Evolutionary conservation across 805 yeast species (phyloP).

Genomic region (Kodamaea sagamina): DNA sequence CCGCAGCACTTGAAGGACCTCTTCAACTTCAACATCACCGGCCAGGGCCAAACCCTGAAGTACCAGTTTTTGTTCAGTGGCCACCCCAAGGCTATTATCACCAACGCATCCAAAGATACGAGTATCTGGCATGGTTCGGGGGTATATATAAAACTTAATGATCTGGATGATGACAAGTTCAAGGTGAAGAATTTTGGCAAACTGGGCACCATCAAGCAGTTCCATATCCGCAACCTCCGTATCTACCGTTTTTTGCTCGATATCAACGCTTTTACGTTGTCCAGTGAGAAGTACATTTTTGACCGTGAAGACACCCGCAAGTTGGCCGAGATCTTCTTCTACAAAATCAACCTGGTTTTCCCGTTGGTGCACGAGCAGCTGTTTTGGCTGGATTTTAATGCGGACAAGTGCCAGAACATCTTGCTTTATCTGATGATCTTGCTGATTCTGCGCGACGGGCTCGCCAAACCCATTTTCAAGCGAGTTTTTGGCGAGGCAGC

Average conservation of each 20-base stretch:
- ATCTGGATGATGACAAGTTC: constrained; percentile 11
- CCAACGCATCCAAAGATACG: constrained; percentile 20
- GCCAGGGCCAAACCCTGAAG: constrained; percentile 21
- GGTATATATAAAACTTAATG: constrained; percentile 20
- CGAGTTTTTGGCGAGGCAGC: constrained; percentile 18
- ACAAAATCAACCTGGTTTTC: constrained; percentile 34
- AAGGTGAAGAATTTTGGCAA: constrained; percentile 14
- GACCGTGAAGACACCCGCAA: constrained; percentile 20
- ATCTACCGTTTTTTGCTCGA: constrained; percentile 22
- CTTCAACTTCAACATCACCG: constrained; percentile 28
- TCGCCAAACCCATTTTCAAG: constrained; percentile 28
- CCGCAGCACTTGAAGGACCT: constrained; percentile 22
- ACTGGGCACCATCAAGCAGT: constrained; percentile 15
- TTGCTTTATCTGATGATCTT: constrained; percentile 31
- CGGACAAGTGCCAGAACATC: constrained; percentile 22
- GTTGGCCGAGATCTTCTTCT: constrained; percentile 31
- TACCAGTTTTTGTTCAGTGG: constrained; percentile 28
- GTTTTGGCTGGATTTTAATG: constrained; percentile 31
- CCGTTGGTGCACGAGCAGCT: constrained; percentile 31
- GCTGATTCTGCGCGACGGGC: constrained; percentile 28
- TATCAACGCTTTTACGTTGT: constrained; percentile 35
- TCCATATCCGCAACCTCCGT: constrained; percentile 17
- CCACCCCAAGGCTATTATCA: constrained; percentile 30
- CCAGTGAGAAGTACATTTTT: constrained; percentile 25
- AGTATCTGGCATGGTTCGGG: constrained; percentile 30